Percentiles rank a stretch among this genome's conserved stretches.
These are phyloP conservation scores for Arctium lappa DNA, from an alignment of 129 eudicot species.

Conservation along the genomic window DNA sequence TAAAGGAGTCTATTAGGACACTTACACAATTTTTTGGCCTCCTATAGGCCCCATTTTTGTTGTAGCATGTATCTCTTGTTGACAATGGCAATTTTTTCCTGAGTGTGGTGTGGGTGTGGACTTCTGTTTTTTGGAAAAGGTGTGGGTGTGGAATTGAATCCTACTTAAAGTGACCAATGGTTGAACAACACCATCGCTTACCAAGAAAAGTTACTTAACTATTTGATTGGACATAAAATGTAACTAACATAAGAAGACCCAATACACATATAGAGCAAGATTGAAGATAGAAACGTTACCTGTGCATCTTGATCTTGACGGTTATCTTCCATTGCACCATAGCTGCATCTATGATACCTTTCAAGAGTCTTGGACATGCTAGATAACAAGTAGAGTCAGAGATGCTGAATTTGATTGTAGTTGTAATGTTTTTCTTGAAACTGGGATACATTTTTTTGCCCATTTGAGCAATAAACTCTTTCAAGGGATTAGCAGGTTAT, in stretches of 20 bases:
- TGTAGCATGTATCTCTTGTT: background rate
- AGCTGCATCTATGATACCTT: slow-evolving; percentile 52
- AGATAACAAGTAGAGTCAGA: background rate
- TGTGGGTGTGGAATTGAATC: background rate
- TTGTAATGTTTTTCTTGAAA: background rate
- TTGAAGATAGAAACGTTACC: slow-evolving; percentile 22
- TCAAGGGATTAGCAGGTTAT: background rate
- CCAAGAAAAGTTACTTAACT: background rate
- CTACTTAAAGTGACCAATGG: background rate
- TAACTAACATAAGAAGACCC: background rate
- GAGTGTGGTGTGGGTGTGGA: background rate
- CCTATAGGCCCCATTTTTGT: background rate
- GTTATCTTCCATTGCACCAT: slow-evolving; percentile 36
- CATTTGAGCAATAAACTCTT: background rate
- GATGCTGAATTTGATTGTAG: slow-evolving; percentile 5
- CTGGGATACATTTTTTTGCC: background rate
- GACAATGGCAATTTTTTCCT: background rate
- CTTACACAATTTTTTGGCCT: background rate
- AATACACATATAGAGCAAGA: background rate
- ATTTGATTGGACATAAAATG: background rate
- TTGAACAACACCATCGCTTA: background rate
- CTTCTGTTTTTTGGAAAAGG: background rate
- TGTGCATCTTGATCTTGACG: slow-evolving; percentile 33
- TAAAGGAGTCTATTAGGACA: background rate
- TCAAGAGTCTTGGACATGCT: slow-evolving; percentile 50